These are phyloP conservation scores for Colletotrichum shisoi DNA, from an alignment of 2,329 filamentous ascomycete species.

Conservation along the genomic window DNA sequence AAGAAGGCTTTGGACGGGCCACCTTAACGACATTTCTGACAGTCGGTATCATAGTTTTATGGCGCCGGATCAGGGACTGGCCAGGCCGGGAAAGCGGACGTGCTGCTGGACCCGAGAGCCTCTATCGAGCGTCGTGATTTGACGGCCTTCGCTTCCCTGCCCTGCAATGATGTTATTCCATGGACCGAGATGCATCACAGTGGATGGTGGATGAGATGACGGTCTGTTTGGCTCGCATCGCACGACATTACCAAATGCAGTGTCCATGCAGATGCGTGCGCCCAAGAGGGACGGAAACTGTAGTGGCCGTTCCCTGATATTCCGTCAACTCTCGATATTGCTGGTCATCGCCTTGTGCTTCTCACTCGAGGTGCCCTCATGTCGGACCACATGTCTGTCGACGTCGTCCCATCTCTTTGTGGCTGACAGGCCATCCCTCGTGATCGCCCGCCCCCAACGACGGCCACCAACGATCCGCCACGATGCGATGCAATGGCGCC, in stretches of 20 bases:
- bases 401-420: conserved; percentile 31
- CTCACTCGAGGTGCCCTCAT: conserved; percentile 22
- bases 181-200: neutral
- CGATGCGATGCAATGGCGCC: conserved; percentile 9
- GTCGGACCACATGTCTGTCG: conserved; percentile 34
- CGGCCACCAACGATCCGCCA: conserved; percentile 9
- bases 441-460: conserved; percentile 20
- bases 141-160: neutral
- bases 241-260: conserved; percentile 23
- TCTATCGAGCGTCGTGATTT: conserved; percentile 1
- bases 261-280: conserved; percentile 19
- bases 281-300: conserved; percentile 13
- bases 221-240: neutral
- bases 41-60: neutral
- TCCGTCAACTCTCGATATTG: conserved; percentile 5
- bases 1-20: conserved; percentile 4
- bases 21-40: neutral
- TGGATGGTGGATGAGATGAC: conserved; percentile 13
- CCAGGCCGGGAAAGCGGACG: conserved; percentile 7
- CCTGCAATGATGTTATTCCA: neutral
- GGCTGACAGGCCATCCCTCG: conserved; percentile 25
- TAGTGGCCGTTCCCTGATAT: conserved; percentile 1
- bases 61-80: conserved; percentile 5
- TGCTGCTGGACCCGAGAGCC: conserved; percentile 12
- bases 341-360: conserved; percentile 15